These are phyloP conservation scores for Bothriochloa decipiens DNA, from an alignment of 176 grass and related monocot species.

Conservation along the genomic window DNA sequence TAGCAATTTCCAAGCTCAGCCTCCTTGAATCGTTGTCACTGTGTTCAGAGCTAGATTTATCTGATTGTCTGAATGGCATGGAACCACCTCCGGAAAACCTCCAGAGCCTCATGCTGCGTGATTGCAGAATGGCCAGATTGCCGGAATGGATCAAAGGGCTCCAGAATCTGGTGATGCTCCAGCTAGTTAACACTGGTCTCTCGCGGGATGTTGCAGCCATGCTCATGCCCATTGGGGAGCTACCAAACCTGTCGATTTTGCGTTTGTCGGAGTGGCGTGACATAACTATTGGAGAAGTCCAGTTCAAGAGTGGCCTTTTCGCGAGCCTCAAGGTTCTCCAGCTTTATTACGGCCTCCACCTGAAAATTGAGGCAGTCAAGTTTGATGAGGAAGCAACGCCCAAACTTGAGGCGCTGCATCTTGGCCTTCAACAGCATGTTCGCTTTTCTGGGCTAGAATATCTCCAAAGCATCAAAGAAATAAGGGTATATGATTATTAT, in stretches of 20 bases:
- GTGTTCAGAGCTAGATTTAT: not conserved
- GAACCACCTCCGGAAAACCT: not conserved
- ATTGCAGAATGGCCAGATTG: not conserved
- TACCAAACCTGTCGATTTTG: not conserved
- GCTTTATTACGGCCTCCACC: too few species aligned
- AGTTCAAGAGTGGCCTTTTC: too few species aligned
- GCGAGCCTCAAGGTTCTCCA: too few species aligned
- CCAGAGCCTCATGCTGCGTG: not conserved
- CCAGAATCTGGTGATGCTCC: not conserved
- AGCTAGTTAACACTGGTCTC: not conserved
- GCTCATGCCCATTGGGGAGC: not conserved
- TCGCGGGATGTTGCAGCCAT: not conserved
- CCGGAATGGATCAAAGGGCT: not conserved
- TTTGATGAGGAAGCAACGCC: too few species aligned
- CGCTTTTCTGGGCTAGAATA: too few species aligned
- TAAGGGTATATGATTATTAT: too few species aligned
- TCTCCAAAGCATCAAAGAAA: too few species aligned
- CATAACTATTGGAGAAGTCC: too few species aligned
- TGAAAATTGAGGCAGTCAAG: too few species aligned
- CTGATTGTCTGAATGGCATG: not conserved
- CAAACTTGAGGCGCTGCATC: too few species aligned
- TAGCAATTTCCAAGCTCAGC: not conserved
- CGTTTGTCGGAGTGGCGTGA: too few species aligned
- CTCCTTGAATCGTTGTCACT: not conserved
- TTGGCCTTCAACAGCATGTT: too few species aligned